Evolutionary conservation across 352 stramenopile species (phyloP), one percentile per base, ranked within the genome.

Genomic region (Blastocystis sp.): DNA sequence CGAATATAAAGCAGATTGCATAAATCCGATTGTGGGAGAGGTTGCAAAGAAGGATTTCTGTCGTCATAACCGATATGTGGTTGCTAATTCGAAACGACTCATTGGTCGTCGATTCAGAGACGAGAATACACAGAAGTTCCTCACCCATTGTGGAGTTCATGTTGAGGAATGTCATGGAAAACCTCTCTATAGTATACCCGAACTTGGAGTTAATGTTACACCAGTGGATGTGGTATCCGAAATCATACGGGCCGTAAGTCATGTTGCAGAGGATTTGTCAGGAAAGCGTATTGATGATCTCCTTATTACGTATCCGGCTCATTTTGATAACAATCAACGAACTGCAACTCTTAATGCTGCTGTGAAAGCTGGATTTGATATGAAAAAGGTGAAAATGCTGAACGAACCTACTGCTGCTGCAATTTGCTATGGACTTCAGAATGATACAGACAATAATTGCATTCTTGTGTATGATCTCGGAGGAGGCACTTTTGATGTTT

Each of bases 401-500:
- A 88, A 88, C 27, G 77, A 88, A 51, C 77, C 77, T 6, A 76
- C 77, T 22, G 77, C 77, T 57, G 77, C 77, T 1, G 54, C 77
- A 7, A 54, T 88, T 17, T n/a, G 11, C 42, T 88, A 88, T 51
- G 33, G 77, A 17, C 27, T 76, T 24, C 24, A 56, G 19, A 88
- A 88, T 19, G 35, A 80, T 5, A 40, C 62, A n/a, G 19, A 59
- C 11, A 77, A 79, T 15, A 79, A 88, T 15, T 56, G 9, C n/a
- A 77, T 88, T 51, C 77, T 88, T 5, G 62, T 94, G 78, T 94
- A 93, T 87, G 92, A 94, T 90, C 73, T 94, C 27, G 92, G 92
- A 54, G 92, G 92, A 57, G 92, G 92, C 33, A 94, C 92, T 17
- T 94, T 94, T 89, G 92, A 94, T 91, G 92, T 94, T 5, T 93